phyloP scores from a whole-genome alignment of 2,329 filamentous ascomycete species.

The Tolypocladium nubicola region DNA sequence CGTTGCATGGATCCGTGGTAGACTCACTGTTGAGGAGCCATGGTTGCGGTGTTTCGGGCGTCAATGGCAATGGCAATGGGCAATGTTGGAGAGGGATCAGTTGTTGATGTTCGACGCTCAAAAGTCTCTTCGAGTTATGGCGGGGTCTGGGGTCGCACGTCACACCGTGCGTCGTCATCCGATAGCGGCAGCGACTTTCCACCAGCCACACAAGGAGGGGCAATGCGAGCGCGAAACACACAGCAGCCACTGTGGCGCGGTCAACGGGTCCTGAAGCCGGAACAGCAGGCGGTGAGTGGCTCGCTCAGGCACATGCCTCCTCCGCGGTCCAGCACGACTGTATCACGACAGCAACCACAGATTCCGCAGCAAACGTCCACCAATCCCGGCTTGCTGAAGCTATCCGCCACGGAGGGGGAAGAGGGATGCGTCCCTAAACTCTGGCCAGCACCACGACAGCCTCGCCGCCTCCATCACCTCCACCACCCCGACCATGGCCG shows the following conservation, averaged over 20 bases:
- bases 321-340: neutral
- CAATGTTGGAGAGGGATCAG: neutral
- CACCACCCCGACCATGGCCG: neutral
- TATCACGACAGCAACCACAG: neutral
- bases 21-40: constrained; percentile 4
- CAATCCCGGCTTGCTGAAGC: neutral
- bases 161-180: neutral
- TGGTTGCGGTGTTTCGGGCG: neutral
- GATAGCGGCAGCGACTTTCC: neutral
- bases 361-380: neutral
- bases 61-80: neutral
- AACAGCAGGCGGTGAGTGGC: neutral
- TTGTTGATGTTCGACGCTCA: neutral
- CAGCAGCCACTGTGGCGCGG: neutral
- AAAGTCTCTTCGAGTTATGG: neutral
- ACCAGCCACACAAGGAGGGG: too few relatives aligned
- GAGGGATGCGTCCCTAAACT: neutral
- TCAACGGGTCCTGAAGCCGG: too few relatives aligned
- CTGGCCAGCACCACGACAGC: neutral
- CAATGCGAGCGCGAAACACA: too few relatives aligned
- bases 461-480: neutral
- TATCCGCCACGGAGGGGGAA: neutral
- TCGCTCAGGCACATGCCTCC: neutral
- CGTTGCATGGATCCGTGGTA: constrained; percentile 2
- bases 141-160: neutral